Percentiles rank a stretch among this genome's conserved stretches.
These are phyloP conservation scores for Decorospora gaudefroyi DNA, from an alignment of 2,329 filamentous ascomycete species.

Conservation along the genomic window DNA sequence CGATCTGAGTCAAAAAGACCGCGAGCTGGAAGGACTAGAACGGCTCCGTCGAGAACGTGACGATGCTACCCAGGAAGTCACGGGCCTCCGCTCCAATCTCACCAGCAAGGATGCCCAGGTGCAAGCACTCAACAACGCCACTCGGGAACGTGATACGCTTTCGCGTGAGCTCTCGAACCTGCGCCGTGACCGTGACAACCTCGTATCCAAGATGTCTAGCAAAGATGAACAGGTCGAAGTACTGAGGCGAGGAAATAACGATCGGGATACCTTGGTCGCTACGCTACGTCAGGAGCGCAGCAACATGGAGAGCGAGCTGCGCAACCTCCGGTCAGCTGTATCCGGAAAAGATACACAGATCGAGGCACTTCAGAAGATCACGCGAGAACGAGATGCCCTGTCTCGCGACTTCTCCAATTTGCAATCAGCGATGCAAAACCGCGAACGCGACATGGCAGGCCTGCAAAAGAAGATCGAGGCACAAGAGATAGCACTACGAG, in stretches of 20 bases:
- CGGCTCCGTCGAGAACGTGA: constrained; percentile 40
- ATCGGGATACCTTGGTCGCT: constrained; percentile 37
- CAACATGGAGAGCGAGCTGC: constrained; percentile 29
- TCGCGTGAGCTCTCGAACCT: constrained; percentile 38
- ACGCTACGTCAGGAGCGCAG: constrained; percentile 38
- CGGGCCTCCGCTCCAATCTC: constrained; percentile 35
- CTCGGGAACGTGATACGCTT: constrained; percentile 35
- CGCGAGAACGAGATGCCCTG: constrained; percentile 41
- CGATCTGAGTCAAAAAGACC: constrained; percentile 37
- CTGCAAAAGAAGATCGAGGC: constrained; percentile 42
- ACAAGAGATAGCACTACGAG: constrained; percentile 36
- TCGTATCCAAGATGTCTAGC: constrained; percentile 31
- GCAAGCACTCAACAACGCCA: constrained; percentile 38
- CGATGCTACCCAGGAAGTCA: constrained; percentile 40
- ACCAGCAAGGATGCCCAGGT: constrained; percentile 39
- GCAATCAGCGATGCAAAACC: constrained; percentile 37
- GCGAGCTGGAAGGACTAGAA: constrained; percentile 36
- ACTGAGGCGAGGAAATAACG: constrained; percentile 34
- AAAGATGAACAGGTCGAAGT: constrained; percentile 41
- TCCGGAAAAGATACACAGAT: constrained; percentile 43
- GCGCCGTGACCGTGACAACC: constrained; percentile 39
- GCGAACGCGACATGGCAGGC: constrained; percentile 39
- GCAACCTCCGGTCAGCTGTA: constrained; percentile 32
- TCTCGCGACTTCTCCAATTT: constrained; percentile 38
- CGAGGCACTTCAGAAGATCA: constrained; percentile 43